Conservation (phyloP, 768 basidiomycete species). For the Dictyophora rubrovolvata region DNA sequence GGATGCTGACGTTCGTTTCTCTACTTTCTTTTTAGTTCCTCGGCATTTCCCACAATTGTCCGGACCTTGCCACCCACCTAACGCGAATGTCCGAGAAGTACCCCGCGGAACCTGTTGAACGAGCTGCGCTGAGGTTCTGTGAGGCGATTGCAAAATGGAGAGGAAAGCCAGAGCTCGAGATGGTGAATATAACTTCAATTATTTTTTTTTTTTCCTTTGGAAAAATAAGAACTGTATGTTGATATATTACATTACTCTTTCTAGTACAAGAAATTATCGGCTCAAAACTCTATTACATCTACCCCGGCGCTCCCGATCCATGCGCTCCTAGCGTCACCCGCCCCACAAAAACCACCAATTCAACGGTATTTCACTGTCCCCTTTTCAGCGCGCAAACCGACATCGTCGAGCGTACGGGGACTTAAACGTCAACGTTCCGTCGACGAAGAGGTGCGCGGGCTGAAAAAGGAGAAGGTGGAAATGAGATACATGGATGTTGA, state of each 20-base stretch:
- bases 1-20: neutral
- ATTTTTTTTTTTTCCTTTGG: neutral
- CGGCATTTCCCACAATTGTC: slow-evolving; percentile 58
- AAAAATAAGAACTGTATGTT: neutral
- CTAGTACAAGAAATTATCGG: neutral
- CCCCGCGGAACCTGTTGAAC: slow-evolving; percentile 73
- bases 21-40: slow-evolving; percentile 47
- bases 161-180: slow-evolving; percentile 64
- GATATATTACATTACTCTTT: neutral
- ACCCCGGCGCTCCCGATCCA: slow-evolving; percentile 4
- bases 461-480: slow-evolving; percentile 8
- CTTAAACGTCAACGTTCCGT: slow-evolving; percentile 4
- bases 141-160: slow-evolving; percentile 77
- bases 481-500: neutral
- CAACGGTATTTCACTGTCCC: slow-evolving; percentile 2
- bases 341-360: neutral
- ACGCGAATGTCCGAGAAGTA: slow-evolving; percentile 61
- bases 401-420: neutral
- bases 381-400: neutral
- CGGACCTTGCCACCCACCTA: slow-evolving; percentile 37
- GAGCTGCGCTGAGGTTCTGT: slow-evolving; percentile 67
- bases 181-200: slow-evolving; percentile 12
- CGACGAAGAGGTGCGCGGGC: slow-evolving; percentile 1
- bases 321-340: slow-evolving; percentile 3
- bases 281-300: neutral